Percentiles rank a stretch among this genome's conserved stretches.
These are phyloP conservation scores for Phaeodactylum tricornutum DNA, from an alignment of 108 stramenopile species.

Conservation along the genomic window DNA sequence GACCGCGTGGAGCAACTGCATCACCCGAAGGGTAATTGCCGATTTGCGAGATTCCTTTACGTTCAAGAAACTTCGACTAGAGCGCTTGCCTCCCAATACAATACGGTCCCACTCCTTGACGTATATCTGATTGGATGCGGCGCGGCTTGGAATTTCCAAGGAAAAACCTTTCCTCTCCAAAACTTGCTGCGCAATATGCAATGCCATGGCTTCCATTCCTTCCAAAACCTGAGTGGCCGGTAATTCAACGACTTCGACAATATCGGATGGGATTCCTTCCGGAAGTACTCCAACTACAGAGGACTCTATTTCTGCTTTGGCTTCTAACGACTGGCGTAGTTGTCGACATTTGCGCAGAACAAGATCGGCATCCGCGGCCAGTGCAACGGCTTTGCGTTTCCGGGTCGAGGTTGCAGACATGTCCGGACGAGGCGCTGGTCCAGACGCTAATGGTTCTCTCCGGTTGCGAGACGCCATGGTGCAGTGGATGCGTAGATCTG, in stretches of 20 bases:
- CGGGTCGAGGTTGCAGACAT: too few species aligned
- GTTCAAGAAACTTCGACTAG: conserved; percentile 59
- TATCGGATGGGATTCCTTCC: conserved; percentile 18
- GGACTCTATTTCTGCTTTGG: conserved; percentile 6
- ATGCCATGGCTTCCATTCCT: conserved; percentile 70
- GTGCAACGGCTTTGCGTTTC: too few species aligned
- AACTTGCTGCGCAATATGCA: conserved; percentile 54
- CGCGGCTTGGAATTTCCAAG: conserved; percentile 72
- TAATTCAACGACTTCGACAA: conserved; percentile 74
- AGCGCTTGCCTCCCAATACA: conserved; percentile 63
- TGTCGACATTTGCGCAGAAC: conserved; percentile 62
- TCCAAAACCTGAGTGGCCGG: conserved; percentile 58
- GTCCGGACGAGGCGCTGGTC: too few species aligned
- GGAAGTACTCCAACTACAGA: conserved; percentile 4
- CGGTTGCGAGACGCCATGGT: too few species aligned
- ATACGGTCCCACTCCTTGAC: conserved; percentile 86
- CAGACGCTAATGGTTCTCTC: too few species aligned
- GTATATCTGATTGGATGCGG: conserved; percentile 87
- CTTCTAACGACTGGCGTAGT: conserved; percentile 16
- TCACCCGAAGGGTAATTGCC: conserved; percentile 89
- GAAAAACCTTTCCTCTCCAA: conserved; percentile 59
- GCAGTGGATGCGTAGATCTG: too few species aligned
- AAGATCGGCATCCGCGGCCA: conserved; percentile 58
- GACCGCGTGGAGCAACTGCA: conserved; percentile 91
- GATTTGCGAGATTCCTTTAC: conserved; percentile 88